A percentile compares a stretch with the other conserved stretches of the same genome.
Conservation (phyloP, 139 green algal genomes). For the Spirogloea muscicola region DNA sequence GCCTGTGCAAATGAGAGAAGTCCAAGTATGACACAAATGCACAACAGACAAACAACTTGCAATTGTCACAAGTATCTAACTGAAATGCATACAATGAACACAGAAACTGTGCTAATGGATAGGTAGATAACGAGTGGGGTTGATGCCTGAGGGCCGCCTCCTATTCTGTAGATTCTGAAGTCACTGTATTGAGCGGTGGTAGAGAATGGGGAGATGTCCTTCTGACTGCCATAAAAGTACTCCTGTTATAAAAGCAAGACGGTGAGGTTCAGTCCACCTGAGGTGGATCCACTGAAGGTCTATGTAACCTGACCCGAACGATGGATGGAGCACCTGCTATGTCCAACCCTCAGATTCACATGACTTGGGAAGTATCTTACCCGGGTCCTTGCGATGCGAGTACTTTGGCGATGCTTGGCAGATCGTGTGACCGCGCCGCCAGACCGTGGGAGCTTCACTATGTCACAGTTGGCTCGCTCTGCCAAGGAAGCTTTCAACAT, state of each 20-base stretch:
- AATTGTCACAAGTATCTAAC: no score
- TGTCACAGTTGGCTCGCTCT: slow-evolving; percentile 4
- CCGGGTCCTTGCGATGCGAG: slow-evolving; percentile 53
- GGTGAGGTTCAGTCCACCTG: background rate
- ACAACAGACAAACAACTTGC: no score
- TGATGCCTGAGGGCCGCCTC: slow-evolving; percentile 59
- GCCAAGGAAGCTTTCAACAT: background rate
- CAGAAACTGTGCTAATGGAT: no score
- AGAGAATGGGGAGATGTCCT: slow-evolving; percentile 59
- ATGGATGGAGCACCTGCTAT: background rate
- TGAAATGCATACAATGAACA: no score
- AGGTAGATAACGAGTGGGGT: no score
- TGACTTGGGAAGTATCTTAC: background rate
- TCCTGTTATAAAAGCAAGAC: slow-evolving; percentile 55
- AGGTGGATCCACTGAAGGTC: background rate
- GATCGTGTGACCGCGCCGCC: slow-evolving; percentile 75
- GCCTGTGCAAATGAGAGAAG: no score
- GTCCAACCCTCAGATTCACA: no score
- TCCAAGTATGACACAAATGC: no score
- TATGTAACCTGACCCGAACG: background rate
- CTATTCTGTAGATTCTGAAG: slow-evolving; percentile 71
- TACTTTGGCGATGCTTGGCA: slow-evolving; percentile 50
- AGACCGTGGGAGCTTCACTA: slow-evolving; percentile 77
- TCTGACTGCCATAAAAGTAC: slow-evolving; percentile 83
- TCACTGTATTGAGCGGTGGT: slow-evolving; percentile 54